These are phyloP conservation scores for Fusarium proliferatum DNA, from an alignment of 2,329 filamentous ascomycete genomes.

Conservation along the genomic window DNA sequence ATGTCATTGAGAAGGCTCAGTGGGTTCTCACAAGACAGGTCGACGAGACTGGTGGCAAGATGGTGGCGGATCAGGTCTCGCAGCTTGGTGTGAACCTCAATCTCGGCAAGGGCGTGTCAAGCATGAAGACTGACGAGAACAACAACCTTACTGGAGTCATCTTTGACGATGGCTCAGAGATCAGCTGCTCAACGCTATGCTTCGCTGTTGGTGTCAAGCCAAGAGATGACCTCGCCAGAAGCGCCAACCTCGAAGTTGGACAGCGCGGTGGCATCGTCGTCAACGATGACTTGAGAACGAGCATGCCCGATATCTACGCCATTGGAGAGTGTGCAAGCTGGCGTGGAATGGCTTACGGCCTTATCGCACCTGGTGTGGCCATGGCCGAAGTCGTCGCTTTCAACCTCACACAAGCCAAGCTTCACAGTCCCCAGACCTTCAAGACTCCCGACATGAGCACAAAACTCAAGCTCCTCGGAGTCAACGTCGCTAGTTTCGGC, in stretches of 20 bases:
- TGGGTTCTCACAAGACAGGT: constrained; percentile 88
- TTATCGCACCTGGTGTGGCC: constrained; percentile 90
- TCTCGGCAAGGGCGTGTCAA: constrained; percentile 78
- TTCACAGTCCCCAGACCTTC: constrained; percentile 76
- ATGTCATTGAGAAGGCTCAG: constrained; percentile 81
- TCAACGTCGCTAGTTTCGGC: constrained; percentile 92
- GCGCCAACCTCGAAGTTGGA: constrained; percentile 77
- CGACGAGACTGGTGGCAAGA: constrained; percentile 80
- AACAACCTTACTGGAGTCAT: constrained; percentile 78
- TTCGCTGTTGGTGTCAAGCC: constrained; percentile 90
- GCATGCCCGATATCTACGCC: constrained; percentile 78
- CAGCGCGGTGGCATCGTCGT: constrained; percentile 81
- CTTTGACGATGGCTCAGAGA: constrained; percentile 83
- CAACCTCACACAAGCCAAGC: constrained; percentile 86
- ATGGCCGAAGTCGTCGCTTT: constrained; percentile 94
- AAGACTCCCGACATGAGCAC: constrained; percentile 89
- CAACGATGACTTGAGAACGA: constrained; percentile 75
- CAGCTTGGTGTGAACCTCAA: constrained; percentile 84
- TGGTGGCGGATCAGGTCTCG: constrained; percentile 85
- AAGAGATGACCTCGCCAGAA: constrained; percentile 79
- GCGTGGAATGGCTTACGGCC: constrained; percentile 85
- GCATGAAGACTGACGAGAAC: constrained; percentile 73
- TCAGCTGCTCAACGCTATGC: constrained; percentile 84
- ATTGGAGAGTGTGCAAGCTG: constrained; percentile 93
- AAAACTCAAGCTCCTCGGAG: constrained; percentile 88